Percentiles rank a stretch among this genome's conserved stretches.
Evolutionary conservation across 148 eudicot species (phyloP).

Genomic region (Pharnaceum exiguum): DNA sequence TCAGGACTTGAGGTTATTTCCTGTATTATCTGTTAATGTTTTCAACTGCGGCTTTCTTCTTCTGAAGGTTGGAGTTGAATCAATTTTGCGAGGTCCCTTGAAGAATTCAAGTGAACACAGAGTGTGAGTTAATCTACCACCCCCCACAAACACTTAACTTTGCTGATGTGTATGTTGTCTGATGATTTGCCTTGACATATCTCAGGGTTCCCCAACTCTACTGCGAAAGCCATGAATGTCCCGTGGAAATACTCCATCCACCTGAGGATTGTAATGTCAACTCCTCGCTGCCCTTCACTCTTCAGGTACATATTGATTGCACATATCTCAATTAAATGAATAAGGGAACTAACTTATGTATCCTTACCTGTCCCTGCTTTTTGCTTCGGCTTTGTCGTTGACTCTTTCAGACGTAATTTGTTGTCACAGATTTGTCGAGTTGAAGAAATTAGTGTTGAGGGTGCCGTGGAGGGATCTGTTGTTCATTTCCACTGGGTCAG

Average conservation of each 20-base stretch:
- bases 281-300: slow-evolving; percentile 78
- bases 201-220: slow-evolving; percentile 63
- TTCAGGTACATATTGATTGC: slow-evolving; percentile 46
- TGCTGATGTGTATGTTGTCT: slow-evolving; percentile 5
- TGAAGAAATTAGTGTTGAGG: slow-evolving; percentile 71
- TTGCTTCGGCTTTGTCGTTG: not conserved
- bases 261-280: slow-evolving; percentile 94
- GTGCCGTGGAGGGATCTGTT: slow-evolving; percentile 77
- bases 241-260: slow-evolving; percentile 78
- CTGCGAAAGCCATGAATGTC: slow-evolving; percentile 69
- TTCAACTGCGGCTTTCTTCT: slow-evolving; percentile 12
- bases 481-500: slow-evolving; percentile 90
- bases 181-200: slow-evolving; percentile 13
- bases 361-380: slow-evolving; percentile 11
- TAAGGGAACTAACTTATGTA: not conserved
- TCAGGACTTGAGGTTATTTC: not conserved
- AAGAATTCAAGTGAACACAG: slow-evolving; percentile 44
- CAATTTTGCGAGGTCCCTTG: slow-evolving; percentile 72
- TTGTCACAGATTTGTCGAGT: slow-evolving; percentile 76
- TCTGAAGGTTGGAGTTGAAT: slow-evolving; percentile 71
- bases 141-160: slow-evolving; percentile 2
- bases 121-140: slow-evolving; percentile 39
- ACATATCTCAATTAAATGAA: not conserved
- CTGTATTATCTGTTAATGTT: slow-evolving; percentile 8
- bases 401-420: slow-evolving; percentile 14